phyloP scores from a whole-genome alignment of 768 basidiomycete genomes.

The Tulasnella sp. region DNA sequence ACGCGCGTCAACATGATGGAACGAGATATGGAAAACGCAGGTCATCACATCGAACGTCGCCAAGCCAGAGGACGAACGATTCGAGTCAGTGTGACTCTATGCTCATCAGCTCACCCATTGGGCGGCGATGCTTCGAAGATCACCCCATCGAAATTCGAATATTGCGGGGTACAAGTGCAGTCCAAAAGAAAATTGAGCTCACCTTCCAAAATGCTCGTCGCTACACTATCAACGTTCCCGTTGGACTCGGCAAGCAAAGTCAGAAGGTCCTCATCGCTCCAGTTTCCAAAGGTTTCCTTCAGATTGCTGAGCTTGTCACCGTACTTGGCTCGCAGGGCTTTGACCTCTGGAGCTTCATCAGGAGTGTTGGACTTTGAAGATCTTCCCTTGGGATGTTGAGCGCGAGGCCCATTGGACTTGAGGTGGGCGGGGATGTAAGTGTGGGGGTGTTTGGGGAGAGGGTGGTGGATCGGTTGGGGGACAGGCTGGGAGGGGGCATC shows the following conservation, averaged over 20 bases:
- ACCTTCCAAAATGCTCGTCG: conserved; percentile 75
- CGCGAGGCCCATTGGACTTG: not conserved
- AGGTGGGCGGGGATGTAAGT: conserved; percentile 25
- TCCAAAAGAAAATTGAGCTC: conserved; percentile 29
- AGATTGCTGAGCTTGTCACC: conserved; percentile 57
- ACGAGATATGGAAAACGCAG: not conserved
- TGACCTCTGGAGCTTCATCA: conserved; percentile 27
- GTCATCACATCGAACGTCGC: not conserved
- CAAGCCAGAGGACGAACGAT: conserved; percentile 30
- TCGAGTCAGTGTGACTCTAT: conserved; percentile 23
- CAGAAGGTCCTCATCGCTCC: conserved; percentile 70
- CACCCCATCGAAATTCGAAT: not conserved
- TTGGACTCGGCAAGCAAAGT: conserved; percentile 62
- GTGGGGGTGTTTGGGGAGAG: conserved; percentile 26
- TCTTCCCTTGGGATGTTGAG: conserved; percentile 11
- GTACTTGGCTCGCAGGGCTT: conserved; percentile 43
- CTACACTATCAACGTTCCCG: conserved; percentile 68
- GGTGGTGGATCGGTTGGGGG: conserved; percentile 16
- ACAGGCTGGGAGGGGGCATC: conserved; percentile 6
- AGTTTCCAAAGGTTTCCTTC: conserved; percentile 66
- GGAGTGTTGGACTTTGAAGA: conserved; percentile 1
- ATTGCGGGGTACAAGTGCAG: not conserved
- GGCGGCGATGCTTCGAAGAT: not conserved
- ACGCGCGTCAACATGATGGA: conserved; percentile 6
- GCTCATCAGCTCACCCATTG: not conserved